These are phyloP conservation scores for Athelia sp. DNA, from an alignment of 1,284 basidiomycete species.

Conservation along the genomic window DNA sequence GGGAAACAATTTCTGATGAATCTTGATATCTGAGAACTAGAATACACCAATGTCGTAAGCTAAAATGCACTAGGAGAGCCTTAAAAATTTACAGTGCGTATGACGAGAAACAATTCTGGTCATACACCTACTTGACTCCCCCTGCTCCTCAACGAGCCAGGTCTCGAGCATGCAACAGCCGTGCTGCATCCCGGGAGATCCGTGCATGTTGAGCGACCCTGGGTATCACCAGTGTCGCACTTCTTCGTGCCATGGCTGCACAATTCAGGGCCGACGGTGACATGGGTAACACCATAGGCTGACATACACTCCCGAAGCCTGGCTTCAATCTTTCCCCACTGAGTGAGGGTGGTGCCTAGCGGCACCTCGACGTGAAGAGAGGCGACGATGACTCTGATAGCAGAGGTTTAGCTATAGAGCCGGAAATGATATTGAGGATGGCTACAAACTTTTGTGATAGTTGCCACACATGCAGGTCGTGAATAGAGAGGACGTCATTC, in stretches of 20 bases:
- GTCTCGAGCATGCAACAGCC: neutral
- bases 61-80: no score
- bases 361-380: slow-evolving; percentile 45
- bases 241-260: neutral
- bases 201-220: neutral
- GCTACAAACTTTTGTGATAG: slow-evolving; percentile 43
- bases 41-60: no score
- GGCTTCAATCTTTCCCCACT: slow-evolving; percentile 41
- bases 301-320: slow-evolving; percentile 41
- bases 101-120: no score
- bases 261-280: slow-evolving; percentile 46
- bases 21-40: no score
- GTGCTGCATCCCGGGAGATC: neutral
- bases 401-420: neutral
- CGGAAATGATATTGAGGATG: slow-evolving; percentile 1
- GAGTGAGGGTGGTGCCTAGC: slow-evolving; percentile 31
- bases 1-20: no score
- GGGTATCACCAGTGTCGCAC: neutral
- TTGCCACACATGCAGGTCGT: slow-evolving; percentile 48
- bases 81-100: no score
- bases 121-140: neutral
- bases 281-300: slow-evolving; percentile 42
- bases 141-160: neutral
- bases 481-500: slow-evolving; percentile 38
- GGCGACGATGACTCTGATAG: slow-evolving; percentile 36